phyloP scores from a whole-genome alignment of 192 early-diverging fungal species.

The Coemansia sp. region DNA sequence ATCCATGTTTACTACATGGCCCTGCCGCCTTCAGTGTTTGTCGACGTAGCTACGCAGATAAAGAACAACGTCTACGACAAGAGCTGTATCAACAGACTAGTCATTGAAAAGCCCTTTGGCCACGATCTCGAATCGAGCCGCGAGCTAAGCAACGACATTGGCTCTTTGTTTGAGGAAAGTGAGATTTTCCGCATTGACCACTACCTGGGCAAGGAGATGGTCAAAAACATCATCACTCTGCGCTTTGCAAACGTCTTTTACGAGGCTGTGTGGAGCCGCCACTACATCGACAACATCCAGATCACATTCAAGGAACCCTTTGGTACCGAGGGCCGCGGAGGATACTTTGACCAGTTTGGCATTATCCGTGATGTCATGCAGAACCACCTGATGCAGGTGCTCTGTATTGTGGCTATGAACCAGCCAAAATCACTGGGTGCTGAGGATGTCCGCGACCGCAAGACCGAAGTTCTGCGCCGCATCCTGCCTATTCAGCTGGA shows the following conservation, averaged over 20 bases:
- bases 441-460: conserved; percentile 92
- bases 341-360: conserved; percentile 98
- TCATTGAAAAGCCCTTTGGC: conserved; percentile 98
- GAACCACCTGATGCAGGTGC: conserved; percentile 89
- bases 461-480: conserved; percentile 81
- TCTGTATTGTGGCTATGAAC: conserved; percentile 93
- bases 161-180: conserved; percentile 75
- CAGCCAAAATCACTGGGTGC: conserved; percentile 77
- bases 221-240: conserved; percentile 90
- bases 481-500: conserved; percentile 74
- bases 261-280: conserved; percentile 84
- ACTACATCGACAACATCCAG: conserved; percentile 85
- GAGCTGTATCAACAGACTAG: conserved; percentile 69
- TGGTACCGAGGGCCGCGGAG: conserved; percentile 94
- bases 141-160: conserved; percentile 66
- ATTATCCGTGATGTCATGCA: conserved; percentile 96
- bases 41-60: conserved; percentile 73
- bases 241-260: conserved; percentile 93
- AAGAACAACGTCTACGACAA: conserved; percentile 67
- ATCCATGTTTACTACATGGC: conserved; percentile 89
- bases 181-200: conserved; percentile 98
- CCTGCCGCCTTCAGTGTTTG: conserved; percentile 89
- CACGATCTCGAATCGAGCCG: conserved; percentile 79
- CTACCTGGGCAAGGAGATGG: conserved; percentile 98
- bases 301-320: conserved; percentile 97